Conservation (phyloP, 106 monocot genomes). For the Dendrobium nobile region DNA sequence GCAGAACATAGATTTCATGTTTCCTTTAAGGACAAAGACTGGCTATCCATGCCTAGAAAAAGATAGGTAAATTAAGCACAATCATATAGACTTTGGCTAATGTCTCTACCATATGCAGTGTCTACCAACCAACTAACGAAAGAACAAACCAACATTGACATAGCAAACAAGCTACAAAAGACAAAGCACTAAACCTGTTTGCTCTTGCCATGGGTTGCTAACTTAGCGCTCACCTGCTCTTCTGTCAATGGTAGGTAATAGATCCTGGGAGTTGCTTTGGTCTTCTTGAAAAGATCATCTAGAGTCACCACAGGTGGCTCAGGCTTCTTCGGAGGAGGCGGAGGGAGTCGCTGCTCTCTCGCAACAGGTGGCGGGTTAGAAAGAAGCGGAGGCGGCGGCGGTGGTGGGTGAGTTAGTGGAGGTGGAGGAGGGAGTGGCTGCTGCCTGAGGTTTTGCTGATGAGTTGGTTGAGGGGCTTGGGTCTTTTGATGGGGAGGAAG, state of each 20-base stretch:
- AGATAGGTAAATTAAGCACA: not conserved
- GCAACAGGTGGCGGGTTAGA: not conserved
- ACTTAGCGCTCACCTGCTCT: slow-evolving; percentile 53
- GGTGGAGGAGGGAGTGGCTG: slow-evolving; percentile 8
- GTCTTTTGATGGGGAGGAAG: not conserved
- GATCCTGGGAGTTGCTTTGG: slow-evolving; percentile 62
- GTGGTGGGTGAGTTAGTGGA: not conserved
- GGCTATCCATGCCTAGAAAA: no score
- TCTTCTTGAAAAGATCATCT: slow-evolving; percentile 90
- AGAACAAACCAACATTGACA: no score
- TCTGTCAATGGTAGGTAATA: slow-evolving; percentile 81
- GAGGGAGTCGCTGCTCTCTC: not conserved
- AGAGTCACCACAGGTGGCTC: slow-evolving; percentile 67
- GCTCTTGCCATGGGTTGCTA: slow-evolving; percentile 29
- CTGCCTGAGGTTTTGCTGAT: slow-evolving; percentile 13
- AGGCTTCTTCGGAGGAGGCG: slow-evolving; percentile 22
- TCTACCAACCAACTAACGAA: no score
- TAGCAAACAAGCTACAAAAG: no score
- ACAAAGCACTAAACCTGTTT: not conserved
- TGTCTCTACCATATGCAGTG: no score
- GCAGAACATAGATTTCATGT: no score
- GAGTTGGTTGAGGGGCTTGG: slow-evolving; percentile 12
- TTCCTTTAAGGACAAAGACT: not conserved
- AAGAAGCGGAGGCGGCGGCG: not conserved
- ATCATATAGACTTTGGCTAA: not conserved